Conservation (phyloP, 768 basidiomycete genomes). For the Leccinum barrowsii region DNA sequence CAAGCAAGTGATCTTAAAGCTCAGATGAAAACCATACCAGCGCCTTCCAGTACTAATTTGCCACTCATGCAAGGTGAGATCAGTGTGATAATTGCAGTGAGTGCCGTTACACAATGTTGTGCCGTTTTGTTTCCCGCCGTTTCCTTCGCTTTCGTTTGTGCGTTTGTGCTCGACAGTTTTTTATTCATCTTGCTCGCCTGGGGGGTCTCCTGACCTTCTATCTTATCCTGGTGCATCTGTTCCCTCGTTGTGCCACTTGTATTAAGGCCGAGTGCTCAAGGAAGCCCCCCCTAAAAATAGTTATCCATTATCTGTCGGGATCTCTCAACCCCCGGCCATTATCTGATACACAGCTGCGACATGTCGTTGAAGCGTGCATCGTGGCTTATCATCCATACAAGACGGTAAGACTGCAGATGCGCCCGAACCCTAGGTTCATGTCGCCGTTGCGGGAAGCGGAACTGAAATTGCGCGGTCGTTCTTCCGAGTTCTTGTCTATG, state of each 20-base stretch:
- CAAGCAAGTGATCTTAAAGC: no score
- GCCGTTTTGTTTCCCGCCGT: background rate
- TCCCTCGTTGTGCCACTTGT: background rate
- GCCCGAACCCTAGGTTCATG: slow-evolving; percentile 7
- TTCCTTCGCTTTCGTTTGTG: background rate
- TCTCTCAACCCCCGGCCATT: slow-evolving; percentile 7
- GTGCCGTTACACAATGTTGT: background rate
- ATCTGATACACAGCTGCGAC: background rate
- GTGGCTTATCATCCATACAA: background rate
- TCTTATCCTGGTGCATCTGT: background rate
- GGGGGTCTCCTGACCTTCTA: background rate
- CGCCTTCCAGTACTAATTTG: no score
- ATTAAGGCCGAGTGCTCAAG: background rate
- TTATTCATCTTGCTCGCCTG: no score
- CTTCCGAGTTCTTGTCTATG: background rate
- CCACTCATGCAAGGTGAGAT: no score
- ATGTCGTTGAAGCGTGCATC: slow-evolving; percentile 5
- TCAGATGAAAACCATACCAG: no score
- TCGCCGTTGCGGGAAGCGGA: background rate
- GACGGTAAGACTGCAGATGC: background rate
- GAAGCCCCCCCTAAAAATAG: slow-evolving; percentile 1
- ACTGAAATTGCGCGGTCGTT: background rate
- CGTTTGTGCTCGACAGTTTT: no score
- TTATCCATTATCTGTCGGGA: slow-evolving; percentile 9
- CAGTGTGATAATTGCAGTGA: background rate